These are phyloP conservation scores for Brassica cretica DNA, from an alignment of 345 rosid species.

Conservation along the genomic window DNA sequence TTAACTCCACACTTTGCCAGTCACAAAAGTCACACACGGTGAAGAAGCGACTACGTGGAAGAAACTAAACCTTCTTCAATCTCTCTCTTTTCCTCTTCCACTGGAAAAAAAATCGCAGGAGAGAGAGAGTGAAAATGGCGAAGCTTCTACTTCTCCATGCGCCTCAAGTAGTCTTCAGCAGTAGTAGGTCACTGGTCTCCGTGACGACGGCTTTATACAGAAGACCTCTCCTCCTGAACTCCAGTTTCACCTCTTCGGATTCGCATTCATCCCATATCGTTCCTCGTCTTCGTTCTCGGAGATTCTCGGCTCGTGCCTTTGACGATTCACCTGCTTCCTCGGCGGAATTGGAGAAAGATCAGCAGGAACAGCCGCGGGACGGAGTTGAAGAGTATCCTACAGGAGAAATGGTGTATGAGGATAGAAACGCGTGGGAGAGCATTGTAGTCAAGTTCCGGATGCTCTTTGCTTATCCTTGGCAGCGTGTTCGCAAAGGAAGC, in stretches of 20 bases:
- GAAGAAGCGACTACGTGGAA: constrained; percentile 40
- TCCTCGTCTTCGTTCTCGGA: constrained; percentile 18
- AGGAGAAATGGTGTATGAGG: constrained; percentile 66
- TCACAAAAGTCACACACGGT: neutral
- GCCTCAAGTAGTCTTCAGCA: constrained; percentile 47
- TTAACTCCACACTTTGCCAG: too few relatives aligned
- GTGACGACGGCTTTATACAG: constrained; percentile 30
- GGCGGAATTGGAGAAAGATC: constrained; percentile 32
- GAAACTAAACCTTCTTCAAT: constrained; percentile 30
- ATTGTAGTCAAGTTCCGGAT: constrained; percentile 66
- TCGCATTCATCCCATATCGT: constrained; percentile 1
- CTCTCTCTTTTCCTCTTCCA: neutral
- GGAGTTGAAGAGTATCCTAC: constrained; percentile 59
- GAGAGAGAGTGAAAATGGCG: constrained; percentile 46
- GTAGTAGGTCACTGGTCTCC: constrained; percentile 31
- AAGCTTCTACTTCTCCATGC: constrained; percentile 53
- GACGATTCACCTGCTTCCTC: constrained; percentile 57
- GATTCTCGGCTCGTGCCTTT: constrained; percentile 60
- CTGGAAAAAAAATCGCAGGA: constrained; percentile 6
- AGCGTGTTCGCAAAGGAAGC: constrained; percentile 81
- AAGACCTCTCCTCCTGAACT: constrained; percentile 35
- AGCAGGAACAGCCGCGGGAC: constrained; percentile 26
- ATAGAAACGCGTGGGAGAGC: constrained; percentile 56
- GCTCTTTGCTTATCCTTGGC: constrained; percentile 88
- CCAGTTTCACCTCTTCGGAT: constrained; percentile 12